Percentiles rank a stretch among this genome's conserved stretches.
These are phyloP conservation scores for Lycium barbarum DNA, from an alignment of 257 asterid genomes.

Conservation along the genomic window DNA sequence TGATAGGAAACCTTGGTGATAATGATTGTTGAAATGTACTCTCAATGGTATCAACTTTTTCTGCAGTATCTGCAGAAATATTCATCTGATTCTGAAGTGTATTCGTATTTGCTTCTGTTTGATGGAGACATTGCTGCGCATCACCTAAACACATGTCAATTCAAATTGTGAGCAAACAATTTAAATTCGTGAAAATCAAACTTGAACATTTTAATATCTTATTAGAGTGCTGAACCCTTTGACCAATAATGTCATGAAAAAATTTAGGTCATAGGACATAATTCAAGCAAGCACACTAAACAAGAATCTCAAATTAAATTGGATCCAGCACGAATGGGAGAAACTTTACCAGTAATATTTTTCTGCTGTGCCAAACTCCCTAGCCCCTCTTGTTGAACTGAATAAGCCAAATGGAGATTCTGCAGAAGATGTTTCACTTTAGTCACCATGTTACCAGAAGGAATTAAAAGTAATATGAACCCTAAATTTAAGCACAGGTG, in stretches of 20 bases:
- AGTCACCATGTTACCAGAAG: background rate
- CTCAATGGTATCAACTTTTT: constrained; percentile 35
- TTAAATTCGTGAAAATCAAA: background rate
- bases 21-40: constrained; percentile 24
- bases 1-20: constrained; percentile 27
- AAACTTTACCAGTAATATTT: constrained; percentile 48
- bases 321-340: background rate
- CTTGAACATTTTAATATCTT: background rate
- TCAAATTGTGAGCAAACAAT: constrained; percentile 20
- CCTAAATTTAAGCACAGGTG: background rate
- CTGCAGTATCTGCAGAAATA: constrained; percentile 33
- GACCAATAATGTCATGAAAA: background rate
- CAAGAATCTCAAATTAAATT: background rate
- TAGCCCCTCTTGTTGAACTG: constrained; percentile 34
- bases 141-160: constrained; percentile 41
- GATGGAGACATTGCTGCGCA: constrained; percentile 30
- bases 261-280: background rate
- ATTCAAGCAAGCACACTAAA: background rate
- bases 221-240: background rate
- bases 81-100: constrained; percentile 26
- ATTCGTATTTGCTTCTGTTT: constrained; percentile 31
- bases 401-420: constrained; percentile 34
- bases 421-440: constrained; percentile 19
- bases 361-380: constrained; percentile 35
- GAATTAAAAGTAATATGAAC: background rate